These are phyloP conservation scores for Trichomonascaceae sp. DNA, from an alignment of 1,139 yeast genomes.

Conservation along the genomic window DNA sequence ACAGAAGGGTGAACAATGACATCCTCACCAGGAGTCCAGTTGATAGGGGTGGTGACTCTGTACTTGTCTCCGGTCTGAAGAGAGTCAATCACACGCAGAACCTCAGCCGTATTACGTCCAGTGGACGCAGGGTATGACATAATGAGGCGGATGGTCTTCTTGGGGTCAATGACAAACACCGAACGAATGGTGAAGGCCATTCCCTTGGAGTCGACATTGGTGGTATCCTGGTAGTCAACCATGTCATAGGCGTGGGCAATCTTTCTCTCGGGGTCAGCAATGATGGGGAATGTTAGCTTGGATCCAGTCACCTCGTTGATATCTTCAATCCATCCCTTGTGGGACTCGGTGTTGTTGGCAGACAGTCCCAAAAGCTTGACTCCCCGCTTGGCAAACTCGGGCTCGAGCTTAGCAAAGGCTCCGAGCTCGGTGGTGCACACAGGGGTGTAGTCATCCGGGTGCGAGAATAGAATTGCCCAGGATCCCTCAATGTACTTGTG, in stretches of 20 bases:
- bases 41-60: slow-evolving; percentile 69
- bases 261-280: slow-evolving; percentile 64
- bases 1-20: slow-evolving; percentile 71
- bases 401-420: slow-evolving; percentile 73
- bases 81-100: slow-evolving; percentile 67
- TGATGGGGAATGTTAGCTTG: slow-evolving; percentile 57
- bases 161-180: slow-evolving; percentile 72
- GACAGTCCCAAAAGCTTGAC: slow-evolving; percentile 71
- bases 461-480: slow-evolving; percentile 74
- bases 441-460: slow-evolving; percentile 83
- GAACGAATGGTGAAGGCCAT: slow-evolving; percentile 64
- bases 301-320: slow-evolving; percentile 67
- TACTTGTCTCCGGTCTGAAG: slow-evolving; percentile 62
- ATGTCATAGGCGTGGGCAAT: slow-evolving; percentile 61
- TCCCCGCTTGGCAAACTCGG: slow-evolving; percentile 64
- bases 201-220: slow-evolving; percentile 46
- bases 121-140: slow-evolving; percentile 75
- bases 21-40: slow-evolving; percentile 81
- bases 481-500: slow-evolving; percentile 62
- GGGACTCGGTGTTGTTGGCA: slow-evolving; percentile 58
- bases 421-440: slow-evolving; percentile 87
- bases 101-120: slow-evolving; percentile 83
- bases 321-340: slow-evolving; percentile 71
- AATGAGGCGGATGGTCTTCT: slow-evolving; percentile 57
- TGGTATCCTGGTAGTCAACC: slow-evolving; percentile 58